These are phyloP conservation scores for Saksenaea vasiformis DNA, from an alignment of 371 early-diverging fungal genomes.

Conservation along the genomic window DNA sequence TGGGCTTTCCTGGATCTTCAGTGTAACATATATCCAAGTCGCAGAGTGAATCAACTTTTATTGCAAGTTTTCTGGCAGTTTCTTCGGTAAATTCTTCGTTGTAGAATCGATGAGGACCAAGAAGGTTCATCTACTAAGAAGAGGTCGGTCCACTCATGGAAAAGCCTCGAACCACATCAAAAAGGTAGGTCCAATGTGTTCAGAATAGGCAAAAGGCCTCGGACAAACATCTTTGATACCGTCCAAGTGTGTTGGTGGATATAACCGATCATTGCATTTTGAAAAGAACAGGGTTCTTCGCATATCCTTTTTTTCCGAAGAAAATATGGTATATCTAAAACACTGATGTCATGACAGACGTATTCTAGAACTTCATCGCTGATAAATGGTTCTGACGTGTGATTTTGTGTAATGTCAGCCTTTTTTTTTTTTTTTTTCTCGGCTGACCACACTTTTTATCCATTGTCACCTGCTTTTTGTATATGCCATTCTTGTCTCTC, in stretches of 20 bases:
- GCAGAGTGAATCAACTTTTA: neutral
- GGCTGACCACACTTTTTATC: no score
- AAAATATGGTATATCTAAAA: neutral
- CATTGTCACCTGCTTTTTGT: neutral
- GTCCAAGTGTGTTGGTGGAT: neutral
- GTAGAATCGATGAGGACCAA: no score
- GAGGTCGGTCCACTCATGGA: no score
- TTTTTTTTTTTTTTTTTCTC: neutral
- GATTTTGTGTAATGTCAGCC: no score
- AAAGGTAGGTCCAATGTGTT: neutral
- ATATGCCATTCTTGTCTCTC: no score
- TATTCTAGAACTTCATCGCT: neutral
- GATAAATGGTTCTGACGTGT: neutral
- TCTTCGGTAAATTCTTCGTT: neutral
- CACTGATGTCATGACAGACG: neutral
- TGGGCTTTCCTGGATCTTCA: neutral
- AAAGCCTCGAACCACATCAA: no score
- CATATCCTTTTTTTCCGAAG: neutral
- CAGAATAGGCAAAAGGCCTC: neutral
- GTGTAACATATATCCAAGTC: slow-evolving; percentile 8
- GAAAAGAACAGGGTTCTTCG: neutral
- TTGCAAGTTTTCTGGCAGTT: neutral
- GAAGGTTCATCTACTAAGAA: no score
- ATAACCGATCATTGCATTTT: neutral
- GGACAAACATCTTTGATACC: neutral